Conservation (phyloP, 768 basidiomycete species). For the Postia placenta region DNA sequence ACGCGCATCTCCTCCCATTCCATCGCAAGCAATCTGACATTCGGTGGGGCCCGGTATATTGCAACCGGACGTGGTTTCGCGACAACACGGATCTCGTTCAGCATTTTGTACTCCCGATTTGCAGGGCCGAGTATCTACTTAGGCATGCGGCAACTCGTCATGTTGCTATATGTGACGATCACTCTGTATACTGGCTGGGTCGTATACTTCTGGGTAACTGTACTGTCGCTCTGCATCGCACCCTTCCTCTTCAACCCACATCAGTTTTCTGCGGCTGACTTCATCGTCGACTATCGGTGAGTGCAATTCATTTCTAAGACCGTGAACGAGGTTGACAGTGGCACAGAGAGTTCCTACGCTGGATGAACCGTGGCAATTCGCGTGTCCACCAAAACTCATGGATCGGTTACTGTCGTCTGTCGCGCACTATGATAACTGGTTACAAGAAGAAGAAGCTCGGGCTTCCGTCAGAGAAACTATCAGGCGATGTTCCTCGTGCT, state of each 20-base stretch:
- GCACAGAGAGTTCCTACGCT: conserved; percentile 88
- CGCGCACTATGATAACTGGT: conserved; percentile 98
- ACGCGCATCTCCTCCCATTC: conserved; percentile 99
- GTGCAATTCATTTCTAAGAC: conserved; percentile 14
- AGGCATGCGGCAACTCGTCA: conserved; percentile 87
- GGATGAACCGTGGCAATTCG: conserved; percentile 99
- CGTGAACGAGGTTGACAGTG: conserved; percentile 4
- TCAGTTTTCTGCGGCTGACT: conserved; percentile 96
- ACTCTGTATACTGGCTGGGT: conserved; percentile 88
- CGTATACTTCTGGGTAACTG: conserved; percentile 98
- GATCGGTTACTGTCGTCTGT: conserved; percentile 98
- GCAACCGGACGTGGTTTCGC: conserved; percentile 99
- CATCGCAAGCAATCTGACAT: conserved; percentile 93
- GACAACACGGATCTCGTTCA: conserved; percentile 91
- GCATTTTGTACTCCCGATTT: conserved; percentile 94
- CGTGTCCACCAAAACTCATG: conserved; percentile 96
- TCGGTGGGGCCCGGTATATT: conserved; percentile 97
- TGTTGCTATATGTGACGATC: conserved; percentile 91
- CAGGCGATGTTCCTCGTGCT: conserved; percentile 91
- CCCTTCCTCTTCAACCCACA: conserved; percentile 99
- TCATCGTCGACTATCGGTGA: conserved; percentile 90
- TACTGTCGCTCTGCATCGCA: conserved; percentile 84
- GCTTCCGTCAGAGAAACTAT: conserved; percentile 94
- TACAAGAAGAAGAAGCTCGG: conserved; percentile 98
- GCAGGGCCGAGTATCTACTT: conserved; percentile 98